These are phyloP conservation scores for Beauveria caledonica DNA, from an alignment of 2,329 filamentous ascomycete genomes.

Conservation along the genomic window DNA sequence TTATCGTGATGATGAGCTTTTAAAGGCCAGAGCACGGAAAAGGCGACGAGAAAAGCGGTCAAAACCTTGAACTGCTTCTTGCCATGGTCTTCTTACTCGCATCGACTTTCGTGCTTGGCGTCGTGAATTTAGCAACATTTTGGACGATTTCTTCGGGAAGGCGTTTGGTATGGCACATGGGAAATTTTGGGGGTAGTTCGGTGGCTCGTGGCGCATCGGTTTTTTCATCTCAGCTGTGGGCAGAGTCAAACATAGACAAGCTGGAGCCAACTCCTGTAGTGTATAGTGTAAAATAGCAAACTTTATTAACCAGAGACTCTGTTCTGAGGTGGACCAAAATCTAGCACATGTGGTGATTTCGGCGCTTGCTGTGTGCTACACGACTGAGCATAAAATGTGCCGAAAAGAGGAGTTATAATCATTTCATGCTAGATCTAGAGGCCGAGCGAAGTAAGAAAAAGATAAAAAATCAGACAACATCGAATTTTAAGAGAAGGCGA, in stretches of 20 bases:
- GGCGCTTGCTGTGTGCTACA: background rate
- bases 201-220: constrained; percentile 1
- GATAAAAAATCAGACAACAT: too few species aligned
- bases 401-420: too few species aligned
- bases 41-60: constrained; percentile 51
- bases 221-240: background rate
- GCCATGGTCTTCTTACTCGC: background rate
- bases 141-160: background rate
- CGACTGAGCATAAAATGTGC: too few species aligned
- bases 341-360: background rate
- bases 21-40: constrained; percentile 53
- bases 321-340: background rate
- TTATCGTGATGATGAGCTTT: constrained; percentile 45
- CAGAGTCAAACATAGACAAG: background rate
- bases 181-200: background rate
- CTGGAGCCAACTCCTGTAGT: background rate
- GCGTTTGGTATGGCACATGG: constrained; percentile 10
- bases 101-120: background rate
- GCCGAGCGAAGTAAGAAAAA: too few species aligned
- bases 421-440: too few species aligned
- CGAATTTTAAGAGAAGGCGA: too few species aligned
- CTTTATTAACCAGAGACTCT: background rate
- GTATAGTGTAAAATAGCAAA: background rate
- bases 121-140: background rate
- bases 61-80: constrained; percentile 31